Base-by-base conservation (phyloP, 768 basidiomycete species). In the Melanogaster broomeanus region DNA sequence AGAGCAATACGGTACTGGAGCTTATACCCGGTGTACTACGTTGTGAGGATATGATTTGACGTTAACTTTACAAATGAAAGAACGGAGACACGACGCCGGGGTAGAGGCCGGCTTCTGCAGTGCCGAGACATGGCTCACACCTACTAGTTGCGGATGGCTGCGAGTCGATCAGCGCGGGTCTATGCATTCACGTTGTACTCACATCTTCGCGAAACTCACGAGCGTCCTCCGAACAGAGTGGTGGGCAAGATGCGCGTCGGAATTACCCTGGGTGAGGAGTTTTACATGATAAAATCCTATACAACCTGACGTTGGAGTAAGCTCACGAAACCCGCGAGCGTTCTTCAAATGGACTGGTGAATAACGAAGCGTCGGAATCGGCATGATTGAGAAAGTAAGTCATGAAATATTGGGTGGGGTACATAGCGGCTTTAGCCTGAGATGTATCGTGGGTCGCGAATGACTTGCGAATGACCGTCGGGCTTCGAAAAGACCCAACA, bases 161-260 rank as follows among this genome's bases (percentile, higher is more conserved):
- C 6, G 34, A 28, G 11, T 15, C 21, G 30, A 41, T 31, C 15
- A 16, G 18, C 15, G 30, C 22, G 2, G 12, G 31, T 11, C 5
- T 30, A 18, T 1, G 8, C 30, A 3, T 46, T 66, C 12, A 31
- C 2, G 12, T 31, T 31, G 31, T 31, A 15, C 13, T 44, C 49
- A 85, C 84, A 69, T 86, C 66, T 82, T 84, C 28, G 87, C 87
- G 22, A 88, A 68, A 22, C 85, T 83, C 83, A 84, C 87, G 38
- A 79, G 55, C 6, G 77, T 80, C 78, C 84, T 85, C 41, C 19
- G 34, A 51, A 9, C 2, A 0, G 28, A 12, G 13, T 0, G 25
- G n/a, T 15, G 4, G 2, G 15, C 22, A 25, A 7, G 33, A 8
- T 2, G 30, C 78, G 27, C 31, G 12, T 31, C 31, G 12, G 31